A percentile compares a stretch with the other conserved stretches of the same genome.
Evolutionary conservation across 2,329 filamentous ascomycete species (phyloP).

Genomic region (Basipetospora chlamydospora): DNA sequence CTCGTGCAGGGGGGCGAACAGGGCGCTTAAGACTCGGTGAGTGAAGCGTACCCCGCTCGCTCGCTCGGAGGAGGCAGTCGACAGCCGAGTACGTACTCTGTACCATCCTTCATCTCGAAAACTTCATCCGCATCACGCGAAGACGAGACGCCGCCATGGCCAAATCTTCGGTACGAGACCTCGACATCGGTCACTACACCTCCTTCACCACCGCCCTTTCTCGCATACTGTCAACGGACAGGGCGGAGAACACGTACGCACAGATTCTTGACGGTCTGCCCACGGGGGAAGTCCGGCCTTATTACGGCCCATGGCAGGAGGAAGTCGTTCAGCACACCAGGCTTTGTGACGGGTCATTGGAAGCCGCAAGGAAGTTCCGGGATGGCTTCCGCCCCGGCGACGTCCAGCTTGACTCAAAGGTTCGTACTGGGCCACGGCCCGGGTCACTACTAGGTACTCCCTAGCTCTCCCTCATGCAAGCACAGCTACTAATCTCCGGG

Average conservation of each 20-base stretch:
- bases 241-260: background rate
- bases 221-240: background rate
- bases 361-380: background rate
- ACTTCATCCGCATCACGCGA: no score
- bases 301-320: background rate
- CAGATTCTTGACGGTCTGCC: conserved; percentile 3
- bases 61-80: no score
- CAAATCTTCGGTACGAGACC: background rate
- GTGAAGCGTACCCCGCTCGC: no score
- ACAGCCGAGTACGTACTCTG: no score
- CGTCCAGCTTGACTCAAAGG: background rate
- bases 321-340: background rate
- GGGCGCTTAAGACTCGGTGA: no score
- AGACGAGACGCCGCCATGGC: no score
- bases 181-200: background rate
- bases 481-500: background rate
- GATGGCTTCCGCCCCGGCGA: background rate
- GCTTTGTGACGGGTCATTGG: background rate
- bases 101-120: no score
- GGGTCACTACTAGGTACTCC: background rate
- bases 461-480: background rate
- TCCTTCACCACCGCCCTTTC: background rate
- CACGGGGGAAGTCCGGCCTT: background rate
- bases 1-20: no score
- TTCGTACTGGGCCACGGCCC: background rate